A percentile compares a stretch with the other conserved stretches of the same genome.
phyloP scores from a whole-genome alignment of 345 rosid genomes.

The Capsella bursapastoris region DNA sequence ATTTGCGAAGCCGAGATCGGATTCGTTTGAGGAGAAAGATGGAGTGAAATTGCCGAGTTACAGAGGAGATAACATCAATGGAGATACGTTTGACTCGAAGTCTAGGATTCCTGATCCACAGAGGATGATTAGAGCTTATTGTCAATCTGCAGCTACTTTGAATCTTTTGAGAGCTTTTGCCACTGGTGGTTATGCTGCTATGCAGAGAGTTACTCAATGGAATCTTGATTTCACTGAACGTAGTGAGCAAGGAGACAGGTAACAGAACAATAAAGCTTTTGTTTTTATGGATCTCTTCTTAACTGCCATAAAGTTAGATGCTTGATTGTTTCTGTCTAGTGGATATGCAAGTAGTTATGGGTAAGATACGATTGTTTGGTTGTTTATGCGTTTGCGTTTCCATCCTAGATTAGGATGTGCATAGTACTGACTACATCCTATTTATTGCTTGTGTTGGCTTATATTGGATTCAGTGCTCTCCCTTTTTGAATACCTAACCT shows the following conservation, averaged over 20 bases:
- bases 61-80: conserved; percentile 76
- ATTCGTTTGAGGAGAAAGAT: conserved; percentile 62
- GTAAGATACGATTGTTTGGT: conserved; percentile 2
- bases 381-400: not conserved
- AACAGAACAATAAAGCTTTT: not conserved
- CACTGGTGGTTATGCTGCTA: conserved; percentile 84
- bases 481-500: conserved; percentile 33
- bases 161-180: conserved; percentile 79
- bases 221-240: conserved; percentile 72
- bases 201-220: conserved; percentile 87
- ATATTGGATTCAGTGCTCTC: conserved; percentile 24
- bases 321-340: conserved; percentile 11
- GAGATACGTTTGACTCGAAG: conserved; percentile 64
- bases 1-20: conserved; percentile 79
- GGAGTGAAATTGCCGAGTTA: conserved; percentile 78
- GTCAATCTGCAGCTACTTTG: conserved; percentile 80
- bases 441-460: conserved; percentile 23
- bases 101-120: conserved; percentile 72
- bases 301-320: not conserved
- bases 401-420: not conserved
- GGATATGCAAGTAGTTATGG: not conserved
- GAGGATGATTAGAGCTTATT: conserved; percentile 75
- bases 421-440: not conserved
- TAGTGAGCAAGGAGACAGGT: conserved; percentile 84
- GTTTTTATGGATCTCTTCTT: not conserved